phyloP scores from a whole-genome alignment of 768 basidiomycete species.

The Termitomyces sp. region DNA sequence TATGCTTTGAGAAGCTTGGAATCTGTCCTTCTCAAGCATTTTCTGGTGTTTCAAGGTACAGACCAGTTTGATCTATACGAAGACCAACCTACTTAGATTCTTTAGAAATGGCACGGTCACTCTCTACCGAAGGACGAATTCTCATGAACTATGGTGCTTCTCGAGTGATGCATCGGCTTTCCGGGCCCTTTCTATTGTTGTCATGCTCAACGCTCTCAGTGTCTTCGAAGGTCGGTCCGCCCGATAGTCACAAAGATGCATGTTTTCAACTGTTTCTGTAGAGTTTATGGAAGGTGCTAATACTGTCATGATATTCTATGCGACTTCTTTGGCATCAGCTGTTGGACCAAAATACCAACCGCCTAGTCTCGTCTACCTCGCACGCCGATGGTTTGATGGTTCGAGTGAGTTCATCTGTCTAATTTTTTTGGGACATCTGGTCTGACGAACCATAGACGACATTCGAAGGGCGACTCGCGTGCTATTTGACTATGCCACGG shows the following conservation, averaged over 20 bases:
- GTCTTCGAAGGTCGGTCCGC: slow-evolving; percentile 56
- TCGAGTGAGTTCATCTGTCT: slow-evolving; percentile 42
- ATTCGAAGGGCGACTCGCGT: slow-evolving; percentile 70
- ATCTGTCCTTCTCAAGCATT: slow-evolving; percentile 31
- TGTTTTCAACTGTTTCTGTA: slow-evolving; percentile 20
- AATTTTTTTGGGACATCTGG: background rate
- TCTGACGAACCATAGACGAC: slow-evolving; percentile 43
- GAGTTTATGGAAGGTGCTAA: slow-evolving; percentile 66
- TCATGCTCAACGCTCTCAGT: slow-evolving; percentile 66
- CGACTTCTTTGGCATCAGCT: slow-evolving; percentile 56
- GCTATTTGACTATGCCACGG: slow-evolving; percentile 73
- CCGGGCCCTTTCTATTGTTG: slow-evolving; percentile 59
- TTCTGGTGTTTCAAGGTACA: slow-evolving; percentile 49
- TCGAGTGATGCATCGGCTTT: slow-evolving; percentile 68
- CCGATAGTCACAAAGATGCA: background rate
- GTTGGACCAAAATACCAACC: slow-evolving; percentile 58
- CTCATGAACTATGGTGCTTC: slow-evolving; percentile 61
- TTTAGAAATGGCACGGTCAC: slow-evolving; percentile 34
- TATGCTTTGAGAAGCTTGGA: slow-evolving; percentile 56
- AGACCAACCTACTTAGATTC: background rate
- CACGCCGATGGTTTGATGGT: slow-evolving; percentile 69
- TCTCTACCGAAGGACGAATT: slow-evolving; percentile 29
- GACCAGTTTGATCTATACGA: background rate
- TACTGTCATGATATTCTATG: slow-evolving; percentile 77
- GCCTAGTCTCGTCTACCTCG: slow-evolving; percentile 71